A percentile compares a stretch with the other conserved stretches of the same genome.
These are phyloP conservation scores for Camellia granthamiana DNA, from an alignment of 148 eudicot genomes.

Conservation along the genomic window DNA sequence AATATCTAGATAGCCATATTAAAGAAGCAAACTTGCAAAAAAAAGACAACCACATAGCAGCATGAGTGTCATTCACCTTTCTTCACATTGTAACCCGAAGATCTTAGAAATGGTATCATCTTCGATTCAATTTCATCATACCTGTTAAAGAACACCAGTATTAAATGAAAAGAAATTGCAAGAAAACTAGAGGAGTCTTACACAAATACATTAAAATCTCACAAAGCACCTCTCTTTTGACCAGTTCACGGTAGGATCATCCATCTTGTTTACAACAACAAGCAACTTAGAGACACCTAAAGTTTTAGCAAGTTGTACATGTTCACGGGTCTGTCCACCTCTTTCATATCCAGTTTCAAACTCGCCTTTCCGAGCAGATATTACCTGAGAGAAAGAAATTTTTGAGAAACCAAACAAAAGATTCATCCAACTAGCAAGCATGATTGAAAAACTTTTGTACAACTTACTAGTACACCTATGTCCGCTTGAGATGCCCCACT, in stretches of 20 bases:
- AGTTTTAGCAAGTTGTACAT: slow-evolving; percentile 93
- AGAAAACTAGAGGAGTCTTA: neutral
- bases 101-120: slow-evolving; percentile 70
- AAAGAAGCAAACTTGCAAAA: neutral
- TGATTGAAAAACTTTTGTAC: neutral
- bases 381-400: slow-evolving; percentile 43
- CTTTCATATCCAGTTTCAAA: slow-evolving; percentile 98
- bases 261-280: slow-evolving; percentile 95
- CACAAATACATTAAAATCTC: neutral
- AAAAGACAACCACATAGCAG: neutral
- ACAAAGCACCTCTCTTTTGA: slow-evolving; percentile 72
- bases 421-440: neutral
- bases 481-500: slow-evolving; percentile 99
- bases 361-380: slow-evolving; percentile 98
- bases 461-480: slow-evolving; percentile 78
- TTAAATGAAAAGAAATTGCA: neutral
- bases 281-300: slow-evolving; percentile 88
- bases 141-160: slow-evolving; percentile 31
- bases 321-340: slow-evolving; percentile 99
- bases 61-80: slow-evolving; percentile 53
- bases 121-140: slow-evolving; percentile 88
- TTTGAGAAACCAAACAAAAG: neutral
- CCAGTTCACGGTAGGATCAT: slow-evolving; percentile 95
- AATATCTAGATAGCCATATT: neutral
- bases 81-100: slow-evolving; percentile 90